Percentiles rank a stretch among this genome's conserved stretches.
These are phyloP conservation scores for Leccinum imitatum DNA, from an alignment of 768 basidiomycete genomes.

Conservation along the genomic window DNA sequence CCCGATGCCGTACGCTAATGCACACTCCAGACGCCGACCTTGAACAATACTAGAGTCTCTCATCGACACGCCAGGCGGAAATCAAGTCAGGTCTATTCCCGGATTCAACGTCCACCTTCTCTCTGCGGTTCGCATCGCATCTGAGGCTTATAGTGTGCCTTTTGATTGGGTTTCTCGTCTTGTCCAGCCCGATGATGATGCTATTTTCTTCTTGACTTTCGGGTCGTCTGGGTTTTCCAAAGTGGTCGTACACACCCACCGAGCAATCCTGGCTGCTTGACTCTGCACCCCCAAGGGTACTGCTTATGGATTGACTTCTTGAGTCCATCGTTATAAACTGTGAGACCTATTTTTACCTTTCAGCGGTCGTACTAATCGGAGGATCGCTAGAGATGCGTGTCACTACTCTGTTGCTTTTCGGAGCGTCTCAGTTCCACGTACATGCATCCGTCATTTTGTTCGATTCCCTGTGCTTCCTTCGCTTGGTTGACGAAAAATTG, in stretches of 20 bases:
- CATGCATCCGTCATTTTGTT: conserved; percentile 18
- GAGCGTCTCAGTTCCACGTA: conserved; percentile 20
- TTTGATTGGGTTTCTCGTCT: too few species aligned
- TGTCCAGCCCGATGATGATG: too few species aligned
- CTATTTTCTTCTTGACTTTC: too few species aligned
- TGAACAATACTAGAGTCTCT: too few species aligned
- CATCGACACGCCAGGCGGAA: conserved; percentile 13
- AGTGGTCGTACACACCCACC: conserved; percentile 29
- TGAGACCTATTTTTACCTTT: conserved; percentile 3
- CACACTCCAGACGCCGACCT: too few species aligned
- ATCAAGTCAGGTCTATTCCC: conserved; percentile 20
- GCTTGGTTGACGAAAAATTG: conserved; percentile 35
- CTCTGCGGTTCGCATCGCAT: too few species aligned
- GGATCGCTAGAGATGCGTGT: conserved; percentile 40
- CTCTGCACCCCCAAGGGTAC: conserved; percentile 30
- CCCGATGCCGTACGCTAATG: too few species aligned
- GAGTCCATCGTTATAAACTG: conserved; percentile 38
- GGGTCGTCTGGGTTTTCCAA: too few species aligned
- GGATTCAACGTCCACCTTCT: conserved; percentile 6
- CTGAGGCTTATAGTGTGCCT: too few species aligned
- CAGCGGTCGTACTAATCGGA: neutral
- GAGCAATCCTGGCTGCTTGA: conserved; percentile 33
- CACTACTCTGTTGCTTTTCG: conserved; percentile 29
- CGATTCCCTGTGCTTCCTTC: conserved; percentile 16
- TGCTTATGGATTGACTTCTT: conserved; percentile 31